Conservation (phyloP, 495 filamentous ascomycete genomes). For the Cudoniella acicularis region DNA sequence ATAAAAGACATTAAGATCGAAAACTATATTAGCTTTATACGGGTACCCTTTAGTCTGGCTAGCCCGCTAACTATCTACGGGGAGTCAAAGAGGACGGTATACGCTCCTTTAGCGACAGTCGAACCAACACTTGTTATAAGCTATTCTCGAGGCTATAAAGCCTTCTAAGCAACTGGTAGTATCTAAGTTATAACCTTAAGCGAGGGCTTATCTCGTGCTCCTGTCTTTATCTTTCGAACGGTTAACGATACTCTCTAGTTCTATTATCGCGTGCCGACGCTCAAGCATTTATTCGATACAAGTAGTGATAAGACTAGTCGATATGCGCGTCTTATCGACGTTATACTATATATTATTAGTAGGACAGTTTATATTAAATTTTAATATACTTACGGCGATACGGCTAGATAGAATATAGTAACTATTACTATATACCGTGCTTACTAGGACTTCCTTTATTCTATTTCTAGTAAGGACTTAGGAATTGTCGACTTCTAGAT, state of each 20-base stretch:
- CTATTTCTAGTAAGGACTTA: constrained; percentile 7
- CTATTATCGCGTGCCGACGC: neutral
- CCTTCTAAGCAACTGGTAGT: neutral
- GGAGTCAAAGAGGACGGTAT: neutral
- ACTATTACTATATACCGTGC: neutral
- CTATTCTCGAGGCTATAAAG: neutral
- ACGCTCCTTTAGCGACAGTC: neutral
- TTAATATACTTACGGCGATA: constrained; percentile 3
- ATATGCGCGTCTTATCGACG: neutral
- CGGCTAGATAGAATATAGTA: constrained; percentile 4
- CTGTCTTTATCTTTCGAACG: neutral
- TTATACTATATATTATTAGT: neutral
- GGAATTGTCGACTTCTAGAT: constrained; percentile 6
- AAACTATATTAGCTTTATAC: neutral
- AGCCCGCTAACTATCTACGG: neutral
- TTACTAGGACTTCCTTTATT: constrained; percentile 2
- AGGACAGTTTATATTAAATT: constrained; percentile 1
- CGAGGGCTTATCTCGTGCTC: neutral
- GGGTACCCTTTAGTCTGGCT: neutral
- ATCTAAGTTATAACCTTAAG: neutral
- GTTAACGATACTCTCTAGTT: neutral
- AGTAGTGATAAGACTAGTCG: neutral
- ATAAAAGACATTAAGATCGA: neutral
- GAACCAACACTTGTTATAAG: neutral
- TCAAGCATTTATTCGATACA: neutral